phyloP scores from a whole-genome alignment of 345 rosid species.

The Citrus maxima region DNA sequence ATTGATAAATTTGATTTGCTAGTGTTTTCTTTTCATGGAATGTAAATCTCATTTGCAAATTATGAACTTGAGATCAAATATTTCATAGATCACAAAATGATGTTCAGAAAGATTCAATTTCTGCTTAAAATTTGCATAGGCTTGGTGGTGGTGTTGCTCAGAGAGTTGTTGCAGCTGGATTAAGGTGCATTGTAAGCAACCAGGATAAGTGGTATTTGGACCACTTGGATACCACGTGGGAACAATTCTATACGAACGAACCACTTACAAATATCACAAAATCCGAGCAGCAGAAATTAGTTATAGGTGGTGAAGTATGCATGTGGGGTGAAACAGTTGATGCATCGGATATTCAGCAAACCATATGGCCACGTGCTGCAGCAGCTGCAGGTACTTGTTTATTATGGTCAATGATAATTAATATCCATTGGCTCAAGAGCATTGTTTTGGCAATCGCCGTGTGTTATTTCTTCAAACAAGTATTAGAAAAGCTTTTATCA shows the following conservation, averaged over 20 bases:
- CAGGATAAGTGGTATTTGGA: conserved; percentile 76
- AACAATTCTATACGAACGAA: conserved; percentile 54
- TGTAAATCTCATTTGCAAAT: neutral
- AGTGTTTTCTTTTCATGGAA: neutral
- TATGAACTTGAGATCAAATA: neutral
- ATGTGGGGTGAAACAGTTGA: conserved; percentile 74
- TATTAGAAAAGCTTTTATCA: neutral
- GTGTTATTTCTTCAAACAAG: neutral
- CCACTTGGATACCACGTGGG: conserved; percentile 58
- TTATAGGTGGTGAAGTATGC: conserved; percentile 79
- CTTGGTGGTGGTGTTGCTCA: conserved; percentile 64
- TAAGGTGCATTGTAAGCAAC: conserved; percentile 75
- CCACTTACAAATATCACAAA: conserved; percentile 49
- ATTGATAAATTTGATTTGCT: neutral
- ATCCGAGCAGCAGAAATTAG: conserved; percentile 40
- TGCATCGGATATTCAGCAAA: conserved; percentile 66
- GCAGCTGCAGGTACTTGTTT: conserved; percentile 66
- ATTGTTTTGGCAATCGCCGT: neutral
- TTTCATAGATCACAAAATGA: neutral
- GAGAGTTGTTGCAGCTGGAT: conserved; percentile 52
- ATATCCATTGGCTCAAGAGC: neutral
- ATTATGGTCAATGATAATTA: neutral
- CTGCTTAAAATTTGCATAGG: conserved; percentile 33
- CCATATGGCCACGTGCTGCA: conserved; percentile 86
- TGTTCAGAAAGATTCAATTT: neutral